Evolutionary conservation across 257 asterid species (phyloP), one percentile per base, ranked within the genome.

Genomic region (Leptodermis oblonga): DNA sequence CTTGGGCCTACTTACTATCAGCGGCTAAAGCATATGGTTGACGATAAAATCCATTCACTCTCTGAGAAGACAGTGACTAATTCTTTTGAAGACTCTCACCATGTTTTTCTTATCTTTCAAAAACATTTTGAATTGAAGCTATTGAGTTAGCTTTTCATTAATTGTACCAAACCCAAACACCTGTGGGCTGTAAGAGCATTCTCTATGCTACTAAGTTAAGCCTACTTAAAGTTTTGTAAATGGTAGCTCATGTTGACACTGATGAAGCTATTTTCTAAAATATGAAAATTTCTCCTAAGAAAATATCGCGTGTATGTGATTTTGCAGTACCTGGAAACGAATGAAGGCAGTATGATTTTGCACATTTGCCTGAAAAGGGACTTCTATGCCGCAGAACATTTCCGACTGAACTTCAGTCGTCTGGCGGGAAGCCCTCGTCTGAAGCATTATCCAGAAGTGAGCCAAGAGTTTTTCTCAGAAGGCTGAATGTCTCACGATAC

Each of bases 11-110:
- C 99, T 3, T 93, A 93, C 72, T 93, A 93, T 81, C 99, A 93
- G 88, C 82, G 97, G 80, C 82, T 93, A 81, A 93, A 93, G 87
- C 99, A 93, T 53, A 93, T 90, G 99, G 97, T 93, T 37, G 97
- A 90, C 34, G 99, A 93, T 80, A 93, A 90, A 73, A 93, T 90
- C 51, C 99, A 93, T 77, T 93, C 96, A 22, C 90, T 97, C 37
- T 26, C 37, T 1, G 15, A 33, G 37, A 51, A 11, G 23, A 11
- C 42, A 31, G 30, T 2, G 43, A 28, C 43, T 43, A 65, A 65
- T 28, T n/a, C 15, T 65, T 17, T 26, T 14, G 51, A 41, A 42
- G 69, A 25, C 13, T 14, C 4, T 41, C 1, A 13, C 37, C 28
- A 28, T 2, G 37, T 45, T 65, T 25, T 43, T 30, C 23, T 46